Percentiles rank a stretch among this genome's conserved stretches.
Conservation (phyloP, 1,139 yeast species). For the Hemisphaericaspora xylanilytica region DNA sequence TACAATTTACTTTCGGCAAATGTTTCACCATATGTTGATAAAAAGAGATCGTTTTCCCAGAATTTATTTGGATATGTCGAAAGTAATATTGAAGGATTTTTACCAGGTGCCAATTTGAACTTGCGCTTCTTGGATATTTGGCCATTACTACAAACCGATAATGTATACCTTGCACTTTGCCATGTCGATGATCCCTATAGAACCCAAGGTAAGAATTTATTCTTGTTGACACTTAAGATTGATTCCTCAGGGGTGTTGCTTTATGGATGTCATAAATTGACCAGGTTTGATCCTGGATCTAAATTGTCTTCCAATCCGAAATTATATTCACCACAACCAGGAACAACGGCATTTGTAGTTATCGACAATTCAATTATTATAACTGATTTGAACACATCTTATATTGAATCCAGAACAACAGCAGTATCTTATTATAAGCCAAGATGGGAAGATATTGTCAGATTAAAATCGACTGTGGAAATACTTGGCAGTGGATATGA, state of each 20-base stretch:
- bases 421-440: conserved; percentile 46
- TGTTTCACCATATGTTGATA: conserved; percentile 29
- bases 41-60: conserved; percentile 27
- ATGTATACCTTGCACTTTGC: conserved; percentile 49
- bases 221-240: conserved; percentile 57
- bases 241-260: conserved; percentile 53
- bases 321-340: conserved; percentile 59
- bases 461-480: conserved; percentile 50
- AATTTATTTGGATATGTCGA: conserved; percentile 30
- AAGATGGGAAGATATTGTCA: conserved; percentile 77
- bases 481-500: conserved; percentile 65
- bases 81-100: conserved; percentile 37
- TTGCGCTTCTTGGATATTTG: conserved; percentile 55
- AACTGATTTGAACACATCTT: conserved; percentile 54
- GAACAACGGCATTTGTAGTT: conserved; percentile 61
- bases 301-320: conserved; percentile 41
- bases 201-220: conserved; percentile 21
- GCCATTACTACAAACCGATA: conserved; percentile 31
- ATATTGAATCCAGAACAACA: conserved; percentile 23
- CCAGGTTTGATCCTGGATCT: conserved; percentile 31
- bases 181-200: conserved; percentile 24
- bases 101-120: conserved; percentile 33
- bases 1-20: conserved; percentile 32
- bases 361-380: conserved; percentile 62
- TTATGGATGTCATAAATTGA: conserved; percentile 56